These are phyloP conservation scores for Vitis rotundifolia DNA, from an alignment of 164 flowering plant genomes.

Conservation along the genomic window DNA sequence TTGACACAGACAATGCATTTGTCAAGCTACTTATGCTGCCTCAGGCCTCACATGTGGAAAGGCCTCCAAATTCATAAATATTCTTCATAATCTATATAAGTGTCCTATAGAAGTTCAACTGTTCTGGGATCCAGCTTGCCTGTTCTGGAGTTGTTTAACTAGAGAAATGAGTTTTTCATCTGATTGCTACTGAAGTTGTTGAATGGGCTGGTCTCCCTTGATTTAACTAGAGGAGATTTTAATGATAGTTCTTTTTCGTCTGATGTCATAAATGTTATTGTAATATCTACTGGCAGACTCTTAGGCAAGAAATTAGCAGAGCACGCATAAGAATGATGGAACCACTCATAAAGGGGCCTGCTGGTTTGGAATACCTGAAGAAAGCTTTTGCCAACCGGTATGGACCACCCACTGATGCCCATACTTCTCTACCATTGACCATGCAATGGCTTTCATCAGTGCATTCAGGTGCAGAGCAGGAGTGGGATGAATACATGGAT, in stretches of 20 bases:
- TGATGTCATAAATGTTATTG: not conserved
- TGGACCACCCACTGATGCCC: constrained; percentile 63
- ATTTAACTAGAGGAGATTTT: too few species aligned
- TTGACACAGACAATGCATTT: too few species aligned
- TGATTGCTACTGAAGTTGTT: too few species aligned
- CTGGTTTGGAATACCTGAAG: constrained; percentile 74
- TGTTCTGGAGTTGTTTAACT: too few species aligned
- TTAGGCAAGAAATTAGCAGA: constrained; percentile 79
- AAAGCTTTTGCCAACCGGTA: constrained; percentile 68
- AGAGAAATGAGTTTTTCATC: too few species aligned
- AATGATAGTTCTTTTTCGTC: not conserved
- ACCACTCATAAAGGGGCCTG: constrained; percentile 81
- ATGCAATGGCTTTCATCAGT: constrained; percentile 67
- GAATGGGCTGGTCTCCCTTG: too few species aligned
- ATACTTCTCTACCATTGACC: constrained; percentile 56
- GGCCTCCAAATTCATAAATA: too few species aligned
- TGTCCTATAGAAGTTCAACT: too few species aligned
- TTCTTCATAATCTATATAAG: too few species aligned
- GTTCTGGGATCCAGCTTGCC: too few species aligned
- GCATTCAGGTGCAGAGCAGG: constrained; percentile 43
- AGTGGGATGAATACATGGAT: constrained; percentile 70
- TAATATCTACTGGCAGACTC: constrained; percentile 38
- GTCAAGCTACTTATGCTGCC: too few species aligned
- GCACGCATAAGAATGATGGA: constrained; percentile 79
- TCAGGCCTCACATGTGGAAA: too few species aligned